Conservation (phyloP, 1,139 yeast genomes). For the Meyerozyma smithsonii region DNA sequence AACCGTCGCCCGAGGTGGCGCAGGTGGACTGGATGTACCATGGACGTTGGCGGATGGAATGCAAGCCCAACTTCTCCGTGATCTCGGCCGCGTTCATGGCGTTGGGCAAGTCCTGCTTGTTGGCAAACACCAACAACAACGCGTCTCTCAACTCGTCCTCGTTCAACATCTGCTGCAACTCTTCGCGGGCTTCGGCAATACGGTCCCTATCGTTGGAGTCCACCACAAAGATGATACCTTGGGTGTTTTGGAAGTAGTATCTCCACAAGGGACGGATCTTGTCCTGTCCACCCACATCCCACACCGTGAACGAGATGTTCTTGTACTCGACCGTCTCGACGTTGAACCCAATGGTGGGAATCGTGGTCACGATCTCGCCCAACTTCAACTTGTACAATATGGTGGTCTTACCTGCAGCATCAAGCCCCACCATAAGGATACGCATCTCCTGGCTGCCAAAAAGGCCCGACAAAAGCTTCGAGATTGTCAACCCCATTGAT, state of each 20-base stretch:
- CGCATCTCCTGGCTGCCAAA: conserved; percentile 42
- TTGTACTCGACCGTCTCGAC: conserved; percentile 41
- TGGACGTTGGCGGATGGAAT: conserved; percentile 40
- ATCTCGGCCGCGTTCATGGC: conserved; percentile 44
- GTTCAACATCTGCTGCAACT: conserved; percentile 40
- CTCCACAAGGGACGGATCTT: conserved; percentile 42
- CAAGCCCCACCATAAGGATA: conserved; percentile 41
- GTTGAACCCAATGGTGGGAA: conserved; percentile 40
- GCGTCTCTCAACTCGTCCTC: conserved; percentile 42
- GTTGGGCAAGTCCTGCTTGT: conserved; percentile 41
- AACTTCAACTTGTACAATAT: conserved; percentile 38
- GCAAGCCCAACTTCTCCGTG: conserved; percentile 40
- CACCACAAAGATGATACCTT: conserved; percentile 38
- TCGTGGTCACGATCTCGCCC: conserved; percentile 39
- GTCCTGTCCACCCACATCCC: conserved; percentile 46
- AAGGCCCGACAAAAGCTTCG: conserved; percentile 72
- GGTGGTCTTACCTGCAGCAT: conserved; percentile 43
- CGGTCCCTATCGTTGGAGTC: conserved; percentile 43
- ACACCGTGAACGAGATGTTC: conserved; percentile 38
- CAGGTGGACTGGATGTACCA: conserved; percentile 42
- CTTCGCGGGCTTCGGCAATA: conserved; percentile 42
- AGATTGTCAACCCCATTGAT: conserved; percentile 79
- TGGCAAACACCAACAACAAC: conserved; percentile 37
- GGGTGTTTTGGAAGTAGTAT: conserved; percentile 41
- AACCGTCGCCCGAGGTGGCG: conserved; percentile 42